Conservation (phyloP, 805 yeast species). For the Monosporozyma siamensis region DNA sequence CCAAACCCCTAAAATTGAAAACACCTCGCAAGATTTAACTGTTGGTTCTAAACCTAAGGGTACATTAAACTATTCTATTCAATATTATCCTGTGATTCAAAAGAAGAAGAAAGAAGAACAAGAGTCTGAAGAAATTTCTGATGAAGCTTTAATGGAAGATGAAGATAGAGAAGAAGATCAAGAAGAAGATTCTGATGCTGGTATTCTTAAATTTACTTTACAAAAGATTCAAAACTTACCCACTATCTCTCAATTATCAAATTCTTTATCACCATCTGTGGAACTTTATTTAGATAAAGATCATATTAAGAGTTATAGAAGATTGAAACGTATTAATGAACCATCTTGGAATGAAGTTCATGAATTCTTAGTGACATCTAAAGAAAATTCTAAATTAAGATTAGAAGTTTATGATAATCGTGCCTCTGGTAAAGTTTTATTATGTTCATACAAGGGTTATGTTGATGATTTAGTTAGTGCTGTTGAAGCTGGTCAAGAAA, state of each 20-base stretch:
- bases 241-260: slow-evolving; percentile 38
- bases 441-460: slow-evolving; percentile 42
- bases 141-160: slow-evolving; percentile 10
- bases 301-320: slow-evolving; percentile 48
- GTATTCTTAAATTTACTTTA: slow-evolving; percentile 56
- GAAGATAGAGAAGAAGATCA: slow-evolving; percentile 27
- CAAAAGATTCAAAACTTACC: slow-evolving; percentile 55
- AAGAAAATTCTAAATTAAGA: slow-evolving; percentile 44
- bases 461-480: slow-evolving; percentile 41
- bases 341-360: slow-evolving; percentile 61
- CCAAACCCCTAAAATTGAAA: slow-evolving; percentile 37
- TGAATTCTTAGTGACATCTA: slow-evolving; percentile 55
- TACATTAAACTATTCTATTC: slow-evolving; percentile 44
- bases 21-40: slow-evolving; percentile 22
- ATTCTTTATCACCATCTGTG: slow-evolving; percentile 51
- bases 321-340: slow-evolving; percentile 56
- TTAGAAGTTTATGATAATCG: slow-evolving; percentile 56
- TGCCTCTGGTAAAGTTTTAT: slow-evolving; percentile 34
- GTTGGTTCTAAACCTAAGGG: slow-evolving; percentile 46
- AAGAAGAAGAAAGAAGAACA: slow-evolving; percentile 11
- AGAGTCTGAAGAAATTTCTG: slow-evolving; percentile 10
- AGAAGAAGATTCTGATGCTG: slow-evolving; percentile 53
- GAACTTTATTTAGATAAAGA: slow-evolving; percentile 52
- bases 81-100: slow-evolving; percentile 32
- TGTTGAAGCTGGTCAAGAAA: slow-evolving; percentile 39